Conservation (phyloP, 2,329 filamentous ascomycete genomes). For the Graphiopsis chlorocephala region DNA sequence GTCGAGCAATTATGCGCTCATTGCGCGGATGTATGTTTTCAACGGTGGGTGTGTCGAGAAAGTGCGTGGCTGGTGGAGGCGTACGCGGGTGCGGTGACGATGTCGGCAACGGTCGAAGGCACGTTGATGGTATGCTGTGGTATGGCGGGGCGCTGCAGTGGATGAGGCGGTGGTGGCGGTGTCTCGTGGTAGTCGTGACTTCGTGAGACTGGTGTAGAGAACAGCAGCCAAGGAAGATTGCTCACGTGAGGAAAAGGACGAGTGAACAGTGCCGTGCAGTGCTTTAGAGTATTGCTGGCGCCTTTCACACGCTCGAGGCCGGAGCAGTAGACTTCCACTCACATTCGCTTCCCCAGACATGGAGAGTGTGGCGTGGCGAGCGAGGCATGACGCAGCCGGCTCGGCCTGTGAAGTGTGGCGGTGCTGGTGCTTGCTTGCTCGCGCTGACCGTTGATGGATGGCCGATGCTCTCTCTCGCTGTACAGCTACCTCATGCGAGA, state of each 20-base stretch:
- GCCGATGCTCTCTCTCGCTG: no score
- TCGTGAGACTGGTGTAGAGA: not conserved
- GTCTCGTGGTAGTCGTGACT: not conserved
- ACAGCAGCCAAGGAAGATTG: not conserved
- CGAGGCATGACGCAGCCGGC: conserved; percentile 2
- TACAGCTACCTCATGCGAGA: not conserved
- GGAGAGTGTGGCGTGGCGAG: not conserved
- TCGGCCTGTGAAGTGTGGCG: not conserved
- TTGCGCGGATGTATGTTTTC: not conserved
- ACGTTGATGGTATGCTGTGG: not conserved
- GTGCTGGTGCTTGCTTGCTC: conserved; percentile 4
- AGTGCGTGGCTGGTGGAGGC: not conserved
- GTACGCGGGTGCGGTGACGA: not conserved
- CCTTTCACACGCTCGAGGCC: not conserved
- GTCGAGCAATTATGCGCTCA: not conserved
- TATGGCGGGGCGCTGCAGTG: not conserved
- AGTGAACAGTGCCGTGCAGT: not conserved
- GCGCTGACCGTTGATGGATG: not conserved
- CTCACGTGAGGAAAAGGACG: not conserved
- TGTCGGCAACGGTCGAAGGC: not conserved
- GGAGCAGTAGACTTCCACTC: not conserved
- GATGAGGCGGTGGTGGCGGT: not conserved
- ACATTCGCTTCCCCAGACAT: not conserved
- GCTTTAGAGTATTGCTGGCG: not conserved
- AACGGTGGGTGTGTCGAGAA: not conserved